A percentile compares a stretch with the other conserved stretches of the same genome.
Conservation (phyloP, 371 early-diverging fungal species). For the Mucor velutinosus region DNA sequence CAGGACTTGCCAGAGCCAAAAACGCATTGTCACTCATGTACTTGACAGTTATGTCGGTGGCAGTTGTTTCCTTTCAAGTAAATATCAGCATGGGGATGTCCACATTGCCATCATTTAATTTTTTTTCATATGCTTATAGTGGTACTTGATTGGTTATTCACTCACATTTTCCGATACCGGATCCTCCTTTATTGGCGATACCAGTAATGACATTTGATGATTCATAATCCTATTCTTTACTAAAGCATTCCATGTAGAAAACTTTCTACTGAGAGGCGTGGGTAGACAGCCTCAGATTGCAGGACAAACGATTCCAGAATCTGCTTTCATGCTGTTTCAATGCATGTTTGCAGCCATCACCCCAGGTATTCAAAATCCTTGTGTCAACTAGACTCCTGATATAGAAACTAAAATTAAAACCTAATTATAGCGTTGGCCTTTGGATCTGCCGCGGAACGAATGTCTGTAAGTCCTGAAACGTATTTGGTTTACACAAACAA, state of each 20-base stretch:
- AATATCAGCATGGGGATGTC: background rate
- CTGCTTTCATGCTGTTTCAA: constrained; percentile 73
- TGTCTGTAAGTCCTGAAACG: constrained; percentile 49
- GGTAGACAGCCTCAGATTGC: constrained; percentile 40
- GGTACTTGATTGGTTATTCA: constrained; percentile 87
- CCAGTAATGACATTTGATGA: constrained; percentile 33
- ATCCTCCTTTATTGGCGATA: constrained; percentile 77
- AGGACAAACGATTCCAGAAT: constrained; percentile 58
- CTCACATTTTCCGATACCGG: constrained; percentile 78
- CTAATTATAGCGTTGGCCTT: constrained; percentile 69
- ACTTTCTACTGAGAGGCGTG: constrained; percentile 50
- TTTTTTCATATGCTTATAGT: constrained; percentile 36
- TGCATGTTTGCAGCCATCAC: constrained; percentile 75
- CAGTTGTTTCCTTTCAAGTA: constrained; percentile 80
- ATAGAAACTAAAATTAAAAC: constrained; percentile 1
- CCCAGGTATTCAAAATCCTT: constrained; percentile 39
- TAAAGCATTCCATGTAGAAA: constrained; percentile 14
- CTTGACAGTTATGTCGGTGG: constrained; percentile 73
- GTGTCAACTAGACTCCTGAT: constrained; percentile 1
- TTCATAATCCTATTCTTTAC: background rate
- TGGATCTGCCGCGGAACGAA: constrained; percentile 85
- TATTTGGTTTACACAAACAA: background rate
- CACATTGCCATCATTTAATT: background rate
- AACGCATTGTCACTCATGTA: constrained; percentile 83
- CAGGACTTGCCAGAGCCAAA: constrained; percentile 82